Evolutionary conservation across 2,329 filamentous ascomycete species (phyloP).

Genomic region (Penicillium sp.): DNA sequence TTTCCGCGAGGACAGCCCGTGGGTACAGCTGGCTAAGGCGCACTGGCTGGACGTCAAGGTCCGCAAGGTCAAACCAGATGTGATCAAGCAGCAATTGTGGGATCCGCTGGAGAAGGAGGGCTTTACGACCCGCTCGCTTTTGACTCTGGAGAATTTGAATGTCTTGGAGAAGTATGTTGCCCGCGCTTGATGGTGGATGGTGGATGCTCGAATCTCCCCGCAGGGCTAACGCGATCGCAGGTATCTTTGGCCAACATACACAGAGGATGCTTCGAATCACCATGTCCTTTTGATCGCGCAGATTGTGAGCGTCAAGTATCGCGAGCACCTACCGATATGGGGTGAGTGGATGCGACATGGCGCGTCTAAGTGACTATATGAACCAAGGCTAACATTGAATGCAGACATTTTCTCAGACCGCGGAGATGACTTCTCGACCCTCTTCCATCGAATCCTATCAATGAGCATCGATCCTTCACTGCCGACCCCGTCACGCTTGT

Average conservation of each 20-base stretch:
- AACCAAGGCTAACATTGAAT: conserved; percentile 34
- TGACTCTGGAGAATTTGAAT: conserved; percentile 87
- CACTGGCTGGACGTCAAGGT: conserved; percentile 80
- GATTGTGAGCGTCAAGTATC: conserved; percentile 84
- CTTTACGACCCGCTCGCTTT: conserved; percentile 76
- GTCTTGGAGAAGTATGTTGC: conserved; percentile 73
- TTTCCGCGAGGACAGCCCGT: conserved; percentile 49
- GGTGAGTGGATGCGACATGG: conserved; percentile 55
- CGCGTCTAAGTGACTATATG: not conserved
- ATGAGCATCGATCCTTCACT: conserved; percentile 77
- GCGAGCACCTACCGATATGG: conserved; percentile 88
- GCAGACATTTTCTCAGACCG: conserved; percentile 75
- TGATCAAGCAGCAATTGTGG: conserved; percentile 88
- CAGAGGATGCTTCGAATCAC: conserved; percentile 84
- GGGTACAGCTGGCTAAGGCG: conserved; percentile 74
- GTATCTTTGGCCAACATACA: conserved; percentile 94
- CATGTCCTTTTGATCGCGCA: conserved; percentile 87
- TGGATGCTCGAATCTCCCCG: not conserved
- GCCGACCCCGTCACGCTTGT: conserved; percentile 69
- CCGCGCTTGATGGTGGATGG: not conserved
- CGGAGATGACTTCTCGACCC: conserved; percentile 79
- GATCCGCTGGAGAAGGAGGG: conserved; percentile 79
- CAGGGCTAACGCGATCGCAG: conserved; percentile 49
- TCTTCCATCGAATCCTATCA: conserved; percentile 88
- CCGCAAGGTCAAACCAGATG: conserved; percentile 77